phyloP scores from a whole-genome alignment of 139 green algal species.

The Gonium pectorale region DNA sequence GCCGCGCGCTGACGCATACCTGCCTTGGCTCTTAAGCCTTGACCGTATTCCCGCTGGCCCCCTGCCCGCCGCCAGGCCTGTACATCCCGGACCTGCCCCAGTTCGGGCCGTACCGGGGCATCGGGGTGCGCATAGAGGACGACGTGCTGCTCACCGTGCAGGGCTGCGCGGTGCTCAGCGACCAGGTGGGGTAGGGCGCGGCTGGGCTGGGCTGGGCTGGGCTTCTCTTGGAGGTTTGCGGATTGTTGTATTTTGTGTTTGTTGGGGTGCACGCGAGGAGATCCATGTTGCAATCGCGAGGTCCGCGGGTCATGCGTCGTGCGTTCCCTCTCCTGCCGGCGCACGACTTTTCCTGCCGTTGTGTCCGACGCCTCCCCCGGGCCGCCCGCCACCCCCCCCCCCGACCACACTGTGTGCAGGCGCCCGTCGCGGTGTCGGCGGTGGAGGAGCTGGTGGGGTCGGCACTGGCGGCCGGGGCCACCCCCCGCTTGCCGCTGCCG shows the following conservation, averaged over 20 bases:
- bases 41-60: too few relatives aligned
- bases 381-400: too few relatives aligned
- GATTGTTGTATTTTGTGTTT: too few relatives aligned
- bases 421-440: constrained; percentile 1
- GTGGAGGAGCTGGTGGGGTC: constrained; percentile 37
- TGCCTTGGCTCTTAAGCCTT: too few relatives aligned
- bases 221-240: too few relatives aligned
- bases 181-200: constrained; percentile 1
- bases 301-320: too few relatives aligned
- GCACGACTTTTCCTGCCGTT: too few relatives aligned
- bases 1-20: too few relatives aligned
- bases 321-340: too few relatives aligned
- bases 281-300: too few relatives aligned
- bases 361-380: background rate
- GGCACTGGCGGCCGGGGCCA: background rate
- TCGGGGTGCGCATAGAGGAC: constrained; percentile 87
- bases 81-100: constrained; percentile 82
- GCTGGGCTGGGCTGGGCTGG: background rate
- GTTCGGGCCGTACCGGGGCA: constrained; percentile 66
- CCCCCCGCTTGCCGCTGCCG: background rate
- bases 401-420: background rate
- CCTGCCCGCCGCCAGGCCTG: too few relatives aligned
- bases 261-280: too few relatives aligned
- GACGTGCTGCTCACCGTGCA: constrained; percentile 73
- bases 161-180: constrained; percentile 40